Evolutionary conservation across 352 stramenopile species (phyloP).

Genomic region (Globisporangium nodosum): DNA sequence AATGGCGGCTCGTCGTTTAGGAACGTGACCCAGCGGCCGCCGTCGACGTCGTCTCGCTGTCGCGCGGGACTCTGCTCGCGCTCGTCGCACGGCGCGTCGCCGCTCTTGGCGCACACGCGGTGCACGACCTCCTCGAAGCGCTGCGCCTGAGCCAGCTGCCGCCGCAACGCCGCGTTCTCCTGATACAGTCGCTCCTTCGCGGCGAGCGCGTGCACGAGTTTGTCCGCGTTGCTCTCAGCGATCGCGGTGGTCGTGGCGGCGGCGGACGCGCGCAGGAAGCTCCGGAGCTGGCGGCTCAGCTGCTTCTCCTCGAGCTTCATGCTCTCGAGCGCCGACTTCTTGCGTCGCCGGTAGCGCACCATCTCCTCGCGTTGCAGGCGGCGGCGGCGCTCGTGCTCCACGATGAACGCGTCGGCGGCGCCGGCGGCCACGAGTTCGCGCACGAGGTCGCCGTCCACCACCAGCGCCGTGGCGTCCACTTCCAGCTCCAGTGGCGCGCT

Average conservation of each 20-base stretch:
- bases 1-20: conserved; percentile 2
- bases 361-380: not conserved
- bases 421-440: conserved; percentile 4
- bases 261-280: not conserved
- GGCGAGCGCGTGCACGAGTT: conserved; percentile 1
- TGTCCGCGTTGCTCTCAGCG: not conserved
- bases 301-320: conserved; percentile 6
- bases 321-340: not conserved
- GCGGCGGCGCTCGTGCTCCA: not conserved
- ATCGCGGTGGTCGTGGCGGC: not conserved
- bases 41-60: not conserved
- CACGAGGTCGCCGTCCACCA: conserved; percentile 5
- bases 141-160: not conserved
- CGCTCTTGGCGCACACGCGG: too few relatives aligned
- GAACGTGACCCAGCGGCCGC: conserved; percentile 6
- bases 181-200: conserved; percentile 5
- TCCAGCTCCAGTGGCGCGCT: not conserved
- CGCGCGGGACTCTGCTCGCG: not conserved
- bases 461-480: not conserved
- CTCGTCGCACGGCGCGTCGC: not conserved
- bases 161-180: conserved; percentile 1
- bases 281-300: conserved; percentile 1
- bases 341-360: conserved; percentile 4
- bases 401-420: conserved; percentile 1
- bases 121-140: not conserved